Percentiles rank a stretch among this genome's conserved stretches.
Evolutionary conservation across 2,329 filamentous ascomycete species (phyloP).

Genomic region (Diaporthe caulivora): DNA sequence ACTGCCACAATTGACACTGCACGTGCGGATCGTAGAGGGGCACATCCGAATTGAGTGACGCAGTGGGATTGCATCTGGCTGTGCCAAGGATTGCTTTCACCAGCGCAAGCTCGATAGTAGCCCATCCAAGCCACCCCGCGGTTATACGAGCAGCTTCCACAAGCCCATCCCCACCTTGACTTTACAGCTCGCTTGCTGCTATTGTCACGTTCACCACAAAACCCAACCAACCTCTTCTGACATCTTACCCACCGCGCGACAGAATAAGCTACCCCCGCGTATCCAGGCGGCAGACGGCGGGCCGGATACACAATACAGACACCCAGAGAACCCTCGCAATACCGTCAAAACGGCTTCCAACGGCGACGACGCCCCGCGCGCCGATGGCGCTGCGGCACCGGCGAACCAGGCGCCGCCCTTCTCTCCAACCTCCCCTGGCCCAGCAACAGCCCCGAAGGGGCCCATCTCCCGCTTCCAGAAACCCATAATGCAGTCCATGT

Average conservation of each 20-base stretch:
- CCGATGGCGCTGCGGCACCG: conserved; percentile 40
- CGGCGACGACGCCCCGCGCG: conserved; percentile 51
- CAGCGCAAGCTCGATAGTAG: not conserved
- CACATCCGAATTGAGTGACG: not conserved
- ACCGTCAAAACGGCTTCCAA: conserved; percentile 59
- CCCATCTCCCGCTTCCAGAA: conserved; percentile 55
- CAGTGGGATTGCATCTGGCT: not conserved
- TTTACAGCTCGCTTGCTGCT: conserved; percentile 9
- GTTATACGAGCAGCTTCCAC: conserved; percentile 19
- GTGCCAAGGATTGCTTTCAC: conserved; percentile 2
- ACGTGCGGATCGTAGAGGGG: conserved; percentile 13
- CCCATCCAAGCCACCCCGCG: conserved; percentile 8
- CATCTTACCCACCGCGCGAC: conserved; percentile 10
- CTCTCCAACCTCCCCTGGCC: conserved; percentile 40
- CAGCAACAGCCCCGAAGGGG: conserved; percentile 44
- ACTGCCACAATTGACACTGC: not conserved
- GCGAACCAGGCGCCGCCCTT: conserved; percentile 41
- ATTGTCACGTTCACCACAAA: conserved; percentile 1
- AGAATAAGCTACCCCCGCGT: conserved; percentile 13
- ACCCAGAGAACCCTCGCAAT: conserved; percentile 23
- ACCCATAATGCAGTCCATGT: conserved; percentile 63
- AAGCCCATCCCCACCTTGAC: conserved; percentile 18
- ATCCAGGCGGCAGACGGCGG: conserved; percentile 22
- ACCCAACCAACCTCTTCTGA: conserved; percentile 8
- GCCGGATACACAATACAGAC: not conserved